phyloP scores from a whole-genome alignment of 495 filamentous ascomycete genomes.

The Aspergillus taichungensis region DNA sequence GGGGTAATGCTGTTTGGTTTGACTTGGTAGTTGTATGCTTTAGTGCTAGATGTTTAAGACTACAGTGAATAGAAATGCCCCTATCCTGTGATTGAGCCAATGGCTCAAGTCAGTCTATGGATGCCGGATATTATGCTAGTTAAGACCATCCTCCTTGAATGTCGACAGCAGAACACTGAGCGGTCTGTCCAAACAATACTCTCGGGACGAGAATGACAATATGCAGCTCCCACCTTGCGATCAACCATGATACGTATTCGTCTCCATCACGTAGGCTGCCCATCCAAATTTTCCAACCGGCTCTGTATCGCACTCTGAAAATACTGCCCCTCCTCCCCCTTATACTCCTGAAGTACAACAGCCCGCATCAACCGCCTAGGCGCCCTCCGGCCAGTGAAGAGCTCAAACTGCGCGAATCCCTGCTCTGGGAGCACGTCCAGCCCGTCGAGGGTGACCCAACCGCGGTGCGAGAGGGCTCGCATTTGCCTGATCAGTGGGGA shows the following conservation, averaged over 20 bases:
- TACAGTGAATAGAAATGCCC: no score
- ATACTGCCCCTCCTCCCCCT: conserved; percentile 29
- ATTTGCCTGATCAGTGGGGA: conserved; percentile 65
- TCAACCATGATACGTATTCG: no score
- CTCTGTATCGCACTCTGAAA: conserved; percentile 24
- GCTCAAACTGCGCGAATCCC: conserved; percentile 72
- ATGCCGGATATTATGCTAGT: not conserved
- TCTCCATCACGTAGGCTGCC: conserved; percentile 31
- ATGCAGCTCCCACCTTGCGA: no score
- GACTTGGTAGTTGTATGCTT: no score
- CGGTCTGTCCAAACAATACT: no score
- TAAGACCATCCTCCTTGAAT: no score
- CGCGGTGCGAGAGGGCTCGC: conserved; percentile 43
- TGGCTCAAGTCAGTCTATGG: no score
- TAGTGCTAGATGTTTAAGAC: no score
- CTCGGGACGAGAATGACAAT: no score
- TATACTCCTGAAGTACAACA: conserved; percentile 32
- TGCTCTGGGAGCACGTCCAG: conserved; percentile 71
- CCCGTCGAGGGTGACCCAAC: conserved; percentile 69
- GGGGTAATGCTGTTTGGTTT: no score
- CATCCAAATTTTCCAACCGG: conserved; percentile 29
- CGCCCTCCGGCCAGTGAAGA: conserved; percentile 69
- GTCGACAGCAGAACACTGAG: no score
- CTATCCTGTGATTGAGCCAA: no score
- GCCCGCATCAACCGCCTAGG: conserved; percentile 59